Conservation (phyloP, 345 rosid genomes). For the Populus davidiana region DNA sequence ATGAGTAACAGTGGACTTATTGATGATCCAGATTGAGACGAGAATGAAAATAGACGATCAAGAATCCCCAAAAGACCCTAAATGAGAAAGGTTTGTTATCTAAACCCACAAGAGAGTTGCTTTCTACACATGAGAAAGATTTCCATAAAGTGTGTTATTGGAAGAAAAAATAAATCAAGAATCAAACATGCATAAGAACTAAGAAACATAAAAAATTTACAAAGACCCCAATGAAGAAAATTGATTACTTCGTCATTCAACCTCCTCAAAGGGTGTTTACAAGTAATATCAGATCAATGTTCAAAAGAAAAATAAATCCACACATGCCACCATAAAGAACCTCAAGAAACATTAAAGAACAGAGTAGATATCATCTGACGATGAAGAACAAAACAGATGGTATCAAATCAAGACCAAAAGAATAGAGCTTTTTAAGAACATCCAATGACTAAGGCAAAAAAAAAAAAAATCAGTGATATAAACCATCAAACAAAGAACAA, state of each 20-base stretch:
- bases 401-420: background rate
- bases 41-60: background rate
- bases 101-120: background rate
- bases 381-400: background rate
- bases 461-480: background rate
- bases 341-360: background rate
- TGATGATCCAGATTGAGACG: background rate
- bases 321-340: slow-evolving; percentile 1
- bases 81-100: background rate
- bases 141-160: background rate
- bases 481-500: background rate
- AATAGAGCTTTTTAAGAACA: background rate
- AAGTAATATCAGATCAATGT: slow-evolving; percentile 7
- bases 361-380: background rate
- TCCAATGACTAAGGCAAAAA: background rate
- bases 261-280: background rate
- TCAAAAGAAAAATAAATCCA: background rate
- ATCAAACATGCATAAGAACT: background rate
- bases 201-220: background rate
- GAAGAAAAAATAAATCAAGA: background rate
- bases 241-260: slow-evolving; percentile 4
- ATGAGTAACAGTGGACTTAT: background rate
- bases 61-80: background rate
- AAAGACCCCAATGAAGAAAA: background rate
- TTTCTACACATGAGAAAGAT: background rate